Conservation (phyloP, 1,139 yeast genomes). For the Scheffersomyces stambukii region DNA sequence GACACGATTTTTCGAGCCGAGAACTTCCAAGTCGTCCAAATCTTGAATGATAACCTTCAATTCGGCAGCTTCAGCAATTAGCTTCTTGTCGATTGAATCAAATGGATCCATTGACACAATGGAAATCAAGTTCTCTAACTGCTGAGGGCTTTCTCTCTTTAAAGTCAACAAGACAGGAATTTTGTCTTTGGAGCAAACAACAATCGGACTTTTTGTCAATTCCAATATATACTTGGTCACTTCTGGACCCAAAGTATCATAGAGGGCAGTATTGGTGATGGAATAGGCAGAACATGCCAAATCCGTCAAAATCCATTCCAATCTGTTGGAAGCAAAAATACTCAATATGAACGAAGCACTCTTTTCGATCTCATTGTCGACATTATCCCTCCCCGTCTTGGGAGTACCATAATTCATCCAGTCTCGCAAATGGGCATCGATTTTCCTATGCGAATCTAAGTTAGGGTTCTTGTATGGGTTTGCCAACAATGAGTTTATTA, state of each 20-base stretch:
- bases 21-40: conserved; percentile 42
- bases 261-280: conserved; percentile 32
- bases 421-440: conserved; percentile 18
- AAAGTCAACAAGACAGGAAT: conserved; percentile 19
- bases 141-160: conserved; percentile 16
- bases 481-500: conserved; percentile 19
- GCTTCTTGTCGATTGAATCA: conserved; percentile 8
- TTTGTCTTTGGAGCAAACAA: conserved; percentile 27
- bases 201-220: conserved; percentile 26
- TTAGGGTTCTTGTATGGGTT: conserved; percentile 18
- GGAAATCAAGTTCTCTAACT: conserved; percentile 20
- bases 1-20: conserved; percentile 46
- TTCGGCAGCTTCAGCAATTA: conserved; percentile 16
- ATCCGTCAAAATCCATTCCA: conserved; percentile 35
- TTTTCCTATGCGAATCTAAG: conserved; percentile 18
- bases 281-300: conserved; percentile 30
- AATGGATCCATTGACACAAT: conserved; percentile 32
- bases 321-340: conserved; percentile 27
- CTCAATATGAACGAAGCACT: conserved; percentile 25
- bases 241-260: conserved; percentile 31
- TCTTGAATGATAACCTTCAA: conserved; percentile 30
- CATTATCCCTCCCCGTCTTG: conserved; percentile 6
- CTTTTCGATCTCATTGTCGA: conserved; percentile 10
- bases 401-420: conserved; percentile 15
- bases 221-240: conserved; percentile 25